Conservation (phyloP, 768 basidiomycete genomes). For the Saitozyma sp. region DNA sequence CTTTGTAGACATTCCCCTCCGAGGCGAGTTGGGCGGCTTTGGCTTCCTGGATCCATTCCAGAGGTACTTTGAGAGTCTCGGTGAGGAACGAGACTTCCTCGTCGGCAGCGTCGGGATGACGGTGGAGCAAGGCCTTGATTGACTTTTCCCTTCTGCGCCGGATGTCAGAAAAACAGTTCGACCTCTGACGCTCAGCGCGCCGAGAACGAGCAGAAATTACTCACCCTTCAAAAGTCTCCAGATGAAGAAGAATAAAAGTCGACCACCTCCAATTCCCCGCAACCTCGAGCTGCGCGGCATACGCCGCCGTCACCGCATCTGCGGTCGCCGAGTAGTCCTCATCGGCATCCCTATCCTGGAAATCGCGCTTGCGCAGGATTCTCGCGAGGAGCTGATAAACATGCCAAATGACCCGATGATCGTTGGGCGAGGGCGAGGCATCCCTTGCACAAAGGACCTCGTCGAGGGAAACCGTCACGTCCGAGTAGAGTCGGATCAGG, state of each 20-base stretch:
- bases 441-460: constrained; percentile 68
- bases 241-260: constrained; percentile 81
- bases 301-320: constrained; percentile 76
- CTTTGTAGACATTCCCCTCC: constrained; percentile 66
- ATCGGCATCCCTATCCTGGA: constrained; percentile 67
- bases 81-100: constrained; percentile 52
- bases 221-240: constrained; percentile 77
- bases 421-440: constrained; percentile 71
- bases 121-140: constrained; percentile 73
- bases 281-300: constrained; percentile 82
- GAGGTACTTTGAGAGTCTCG: constrained; percentile 76
- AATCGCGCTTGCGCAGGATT: constrained; percentile 78
- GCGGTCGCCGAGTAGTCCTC: constrained; percentile 76
- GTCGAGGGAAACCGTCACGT: constrained; percentile 70
- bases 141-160: constrained; percentile 71
- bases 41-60: constrained; percentile 85
- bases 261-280: constrained; percentile 80
- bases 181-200: too few species aligned
- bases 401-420: constrained; percentile 87
- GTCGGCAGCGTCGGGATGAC: constrained; percentile 53
- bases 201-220: constrained; percentile 40
- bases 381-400: constrained; percentile 82
- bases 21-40: constrained; percentile 71
- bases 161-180: constrained; percentile 10
- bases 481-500: constrained; percentile 73